Base-by-base conservation (phyloP, 345 rosid species). In the Ceriops tagal region DNA sequence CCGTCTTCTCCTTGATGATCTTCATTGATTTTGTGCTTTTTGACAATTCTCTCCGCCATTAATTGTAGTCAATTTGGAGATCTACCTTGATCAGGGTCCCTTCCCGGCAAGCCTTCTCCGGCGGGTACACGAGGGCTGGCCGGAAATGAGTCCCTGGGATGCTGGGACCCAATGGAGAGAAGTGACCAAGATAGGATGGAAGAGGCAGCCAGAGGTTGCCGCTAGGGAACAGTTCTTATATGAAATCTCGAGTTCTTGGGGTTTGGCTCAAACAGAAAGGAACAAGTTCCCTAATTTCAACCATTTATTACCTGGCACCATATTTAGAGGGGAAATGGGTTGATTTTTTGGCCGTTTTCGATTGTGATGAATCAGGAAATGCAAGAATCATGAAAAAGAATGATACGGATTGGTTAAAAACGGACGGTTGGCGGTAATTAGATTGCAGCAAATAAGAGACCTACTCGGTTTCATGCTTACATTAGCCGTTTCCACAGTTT, bases 11-110 rank as follows among this genome's bases (percentile, higher is more conserved):
- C 58, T 8, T 59, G 53, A 47, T 49, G 21, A 28, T 21, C 65
- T 27, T 20, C 11, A 24, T 57, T 27, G 47, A n/a, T 4, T 19
- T 16, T 16, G 22, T 53, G 51, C 18, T 24, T 53, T 27, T 35
- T 62, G 27, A 62, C 56, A 3, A 62, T 35, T 53, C 16, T 53
- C 67, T 53, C 68, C 67, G 55, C 66, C 67, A 53, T 62, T 39
- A 6, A 34, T 26, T 19, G 26, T 34, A 28, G 3, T 11, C n/a
- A 21, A 9, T 61, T 21, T n/a, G 10, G 6, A 19, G n/a, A 35
- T 4, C 20, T 10, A 43, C 31, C 15, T 6, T n/a, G 47, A 3
- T 27, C 37, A 26, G 5, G 24, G 2, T 16, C 19, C 7, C 5
- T 3, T 58, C 4, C 39, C 0, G 39, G 58, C n/a, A 64, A 24